Evolutionary conservation across 23 red algal genomes (phyloP).

Genomic region (Gracilaria gracilis): DNA sequence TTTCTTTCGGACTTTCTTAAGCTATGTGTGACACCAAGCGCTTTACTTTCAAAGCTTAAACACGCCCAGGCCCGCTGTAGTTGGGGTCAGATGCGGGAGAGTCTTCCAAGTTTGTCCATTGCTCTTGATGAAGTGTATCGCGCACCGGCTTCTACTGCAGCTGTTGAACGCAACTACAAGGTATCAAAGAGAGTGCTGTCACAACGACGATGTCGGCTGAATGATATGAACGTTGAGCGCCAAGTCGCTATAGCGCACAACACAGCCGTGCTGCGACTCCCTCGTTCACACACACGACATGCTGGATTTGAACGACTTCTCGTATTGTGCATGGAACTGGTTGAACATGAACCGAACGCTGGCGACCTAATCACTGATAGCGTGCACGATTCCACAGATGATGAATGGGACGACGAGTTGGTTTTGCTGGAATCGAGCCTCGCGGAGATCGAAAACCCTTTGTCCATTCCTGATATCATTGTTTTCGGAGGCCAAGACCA

Average conservation of each 20-base stretch:
- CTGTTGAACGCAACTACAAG: neutral
- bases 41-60: neutral
- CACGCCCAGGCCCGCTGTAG: neutral
- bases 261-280: neutral
- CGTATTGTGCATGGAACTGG: neutral
- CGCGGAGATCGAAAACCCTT: neutral
- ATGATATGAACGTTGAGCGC: neutral
- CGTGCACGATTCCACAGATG: neutral
- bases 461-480: neutral
- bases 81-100: conserved; percentile 9
- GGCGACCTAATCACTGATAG: no score
- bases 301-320: neutral
- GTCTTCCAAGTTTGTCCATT: neutral
- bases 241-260: conserved; percentile 42
- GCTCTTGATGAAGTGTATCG: conserved; percentile 11
- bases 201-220: neutral
- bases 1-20: conserved; percentile 14
- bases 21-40: neutral
- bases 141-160: conserved; percentile 4
- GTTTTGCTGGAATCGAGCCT: neutral
- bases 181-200: neutral
- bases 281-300: neutral
- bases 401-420: neutral
- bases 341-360: no score
- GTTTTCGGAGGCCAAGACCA: no score